Evolutionary conservation across 1,284 basidiomycete species (phyloP).

Genomic region (Athelia psychrophila): DNA sequence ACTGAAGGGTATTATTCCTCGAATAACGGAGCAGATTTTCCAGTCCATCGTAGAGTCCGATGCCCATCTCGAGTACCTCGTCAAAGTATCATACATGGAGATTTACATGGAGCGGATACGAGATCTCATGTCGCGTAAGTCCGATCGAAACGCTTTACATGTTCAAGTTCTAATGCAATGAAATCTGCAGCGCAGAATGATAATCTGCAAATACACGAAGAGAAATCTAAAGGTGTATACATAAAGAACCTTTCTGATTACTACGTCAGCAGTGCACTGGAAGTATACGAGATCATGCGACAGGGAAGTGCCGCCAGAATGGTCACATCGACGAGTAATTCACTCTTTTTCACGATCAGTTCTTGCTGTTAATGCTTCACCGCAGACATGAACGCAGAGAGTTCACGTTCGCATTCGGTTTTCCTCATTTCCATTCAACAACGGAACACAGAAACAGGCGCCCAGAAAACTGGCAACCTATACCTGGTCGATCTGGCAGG

Average conservation of each 20-base stretch:
- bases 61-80: constrained; percentile 94
- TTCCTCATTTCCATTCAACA: constrained; percentile 98
- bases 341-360: constrained; percentile 8
- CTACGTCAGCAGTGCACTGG: constrained; percentile 94
- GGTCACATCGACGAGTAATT: constrained; percentile 89
- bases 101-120: constrained; percentile 98
- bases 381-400: constrained; percentile 99
- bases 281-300: constrained; percentile 99
- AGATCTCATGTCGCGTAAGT: constrained; percentile 93
- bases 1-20: constrained; percentile 94
- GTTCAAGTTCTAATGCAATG: constrained; percentile 2
- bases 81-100: constrained; percentile 99
- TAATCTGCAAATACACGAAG: constrained; percentile 98
- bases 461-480: constrained; percentile 94
- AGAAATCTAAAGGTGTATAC: constrained; percentile 97
- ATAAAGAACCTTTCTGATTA: constrained; percentile 98
- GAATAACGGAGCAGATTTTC: constrained; percentile 99
- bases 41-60: constrained; percentile 96
- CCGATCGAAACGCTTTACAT: constrained; percentile 1
- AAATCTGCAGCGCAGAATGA: constrained; percentile 85
- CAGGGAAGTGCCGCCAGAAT: constrained; percentile 91
- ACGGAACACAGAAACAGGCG: constrained; percentile 93
- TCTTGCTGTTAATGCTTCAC: neutral
- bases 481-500: constrained; percentile 99
- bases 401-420: constrained; percentile 98